These are phyloP conservation scores for Coleophoma cylindrospora DNA, from an alignment of 2,329 filamentous ascomycete species.

Conservation along the genomic window DNA sequence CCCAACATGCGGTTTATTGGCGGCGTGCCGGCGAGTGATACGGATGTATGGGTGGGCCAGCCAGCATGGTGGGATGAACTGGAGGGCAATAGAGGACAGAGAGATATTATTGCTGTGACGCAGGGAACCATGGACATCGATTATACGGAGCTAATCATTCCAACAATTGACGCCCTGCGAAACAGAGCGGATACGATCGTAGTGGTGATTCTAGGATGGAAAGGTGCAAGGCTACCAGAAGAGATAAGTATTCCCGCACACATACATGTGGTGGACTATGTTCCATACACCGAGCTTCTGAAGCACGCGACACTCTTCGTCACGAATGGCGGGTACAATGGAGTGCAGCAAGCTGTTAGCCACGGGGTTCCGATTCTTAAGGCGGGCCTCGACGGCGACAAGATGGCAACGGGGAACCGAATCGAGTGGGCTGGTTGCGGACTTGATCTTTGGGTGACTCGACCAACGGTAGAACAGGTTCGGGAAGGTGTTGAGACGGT, in stretches of 20 bases:
- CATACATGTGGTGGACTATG: not conserved
- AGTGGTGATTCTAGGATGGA: slow-evolving; percentile 27
- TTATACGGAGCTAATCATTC: slow-evolving; percentile 31
- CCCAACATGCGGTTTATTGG: too few relatives aligned
- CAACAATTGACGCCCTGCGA: slow-evolving; percentile 28
- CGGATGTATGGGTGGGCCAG: not conserved
- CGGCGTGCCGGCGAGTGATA: too few relatives aligned
- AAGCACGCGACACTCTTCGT: not conserved
- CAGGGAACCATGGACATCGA: slow-evolving; percentile 34
- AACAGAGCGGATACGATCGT: slow-evolving; percentile 23
- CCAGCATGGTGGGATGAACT: slow-evolving; percentile 22
- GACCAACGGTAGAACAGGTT: not conserved
- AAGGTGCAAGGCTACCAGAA: not conserved
- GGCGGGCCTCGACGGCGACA: slow-evolving; percentile 1
- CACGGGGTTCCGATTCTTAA: slow-evolving; percentile 1
- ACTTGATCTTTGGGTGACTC: not conserved
- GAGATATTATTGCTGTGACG: slow-evolving; percentile 29
- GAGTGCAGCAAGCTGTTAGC: not conserved
- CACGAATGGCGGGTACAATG: slow-evolving; percentile 3
- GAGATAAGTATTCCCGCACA: not conserved
- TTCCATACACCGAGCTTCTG: not conserved
- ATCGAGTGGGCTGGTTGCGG: slow-evolving; percentile 1
- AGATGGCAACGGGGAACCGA: not conserved
- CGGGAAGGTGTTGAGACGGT: not conserved
- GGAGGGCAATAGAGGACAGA: slow-evolving; percentile 24